Evolutionary conservation across 768 basidiomycete genomes (phyloP), one percentile per base, ranked within the genome.

Genomic region (Exidia glandulosa): DNA sequence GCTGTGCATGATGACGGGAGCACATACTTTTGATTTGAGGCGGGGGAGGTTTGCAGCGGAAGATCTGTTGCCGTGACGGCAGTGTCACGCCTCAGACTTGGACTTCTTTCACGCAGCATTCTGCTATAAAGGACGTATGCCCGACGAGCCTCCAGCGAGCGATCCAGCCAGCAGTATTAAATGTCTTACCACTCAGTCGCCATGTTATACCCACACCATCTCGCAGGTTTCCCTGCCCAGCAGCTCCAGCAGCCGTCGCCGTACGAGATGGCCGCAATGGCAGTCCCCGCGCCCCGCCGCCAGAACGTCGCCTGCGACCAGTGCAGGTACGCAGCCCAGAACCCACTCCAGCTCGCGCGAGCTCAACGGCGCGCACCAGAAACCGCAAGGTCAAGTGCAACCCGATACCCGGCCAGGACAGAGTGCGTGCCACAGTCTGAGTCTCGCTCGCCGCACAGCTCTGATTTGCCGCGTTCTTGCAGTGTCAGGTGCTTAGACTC

Each of bases 241-340:
- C 19, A 14, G 19, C 16, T 45, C 19, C 41, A 45, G 41, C 41
- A 45, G 41, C 41, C 41, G 12, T 19, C 23, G 41, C 27, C n/a
- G 62, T 23, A 45, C 19, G 41, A 45, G 19, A 19, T 45, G 6
- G 23, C 19, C 19, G 5, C 23, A 14, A 2, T 45, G 41, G 7
- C 41, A 6, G 5, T 19, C 0, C 87, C 90, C 1, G 87, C 88
- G n/a, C 88, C 90, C 5, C 77, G 92, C 60, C 92, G 91, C 70
- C 92, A 94, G 74, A 94, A 94, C 69, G 89, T 90, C 25, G 92
- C 93, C 30, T 94, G 92, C 72, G 92, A 94, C 76, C 88, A 88
- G 57, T 94, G 92, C 83, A 87, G 88, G 88, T 86, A 6, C 61
- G 74, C 63, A 59, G 47, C 12, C 34, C 56, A 37, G 62, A 60